Evolutionary conservation across 805 yeast genomes (phyloP).

Genomic region (Nakazawaea holstii): DNA sequence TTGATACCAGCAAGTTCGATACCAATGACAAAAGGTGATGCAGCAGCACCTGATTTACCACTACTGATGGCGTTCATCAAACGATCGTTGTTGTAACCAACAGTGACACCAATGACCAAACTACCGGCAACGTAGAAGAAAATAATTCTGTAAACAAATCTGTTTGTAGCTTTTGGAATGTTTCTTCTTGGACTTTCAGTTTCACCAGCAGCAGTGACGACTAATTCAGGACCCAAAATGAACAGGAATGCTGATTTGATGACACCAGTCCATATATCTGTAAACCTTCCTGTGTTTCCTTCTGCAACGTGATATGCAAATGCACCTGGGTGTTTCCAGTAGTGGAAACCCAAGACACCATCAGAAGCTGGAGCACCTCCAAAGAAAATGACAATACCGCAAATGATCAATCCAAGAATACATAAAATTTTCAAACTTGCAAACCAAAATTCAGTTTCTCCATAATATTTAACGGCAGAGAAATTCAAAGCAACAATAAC

Average conservation of each 20-base stretch:
- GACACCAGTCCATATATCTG: conserved; percentile 58
- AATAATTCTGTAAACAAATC: conserved; percentile 26
- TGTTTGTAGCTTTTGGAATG: conserved; percentile 26
- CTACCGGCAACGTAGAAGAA: conserved; percentile 26
- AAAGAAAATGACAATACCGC: conserved; percentile 52
- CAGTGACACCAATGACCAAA: conserved; percentile 46
- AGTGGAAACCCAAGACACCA: conserved; percentile 40
- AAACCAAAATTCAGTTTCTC: conserved; percentile 62
- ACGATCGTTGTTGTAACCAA: conserved; percentile 32
- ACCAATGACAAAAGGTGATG: conserved; percentile 86
- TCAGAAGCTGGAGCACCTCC: conserved; percentile 57
- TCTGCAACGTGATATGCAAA: conserved; percentile 43
- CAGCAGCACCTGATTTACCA: conserved; percentile 58
- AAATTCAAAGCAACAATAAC: conserved; percentile 41
- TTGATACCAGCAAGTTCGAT: conserved; percentile 61
- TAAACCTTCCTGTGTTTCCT: conserved; percentile 58
- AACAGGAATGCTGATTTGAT: conserved; percentile 64
- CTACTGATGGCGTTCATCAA: conserved; percentile 39
- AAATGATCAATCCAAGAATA: conserved; percentile 54
- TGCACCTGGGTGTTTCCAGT: conserved; percentile 32
- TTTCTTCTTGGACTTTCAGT: conserved; percentile 25
- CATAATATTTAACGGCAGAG: conserved; percentile 44
- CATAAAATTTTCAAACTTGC: conserved; percentile 60
- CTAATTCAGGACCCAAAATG: conserved; percentile 33
- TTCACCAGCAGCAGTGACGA: conserved; percentile 27